Base-by-base conservation (phyloP, 1,139 yeast species). In the Arxiozyma bovina region DNA sequence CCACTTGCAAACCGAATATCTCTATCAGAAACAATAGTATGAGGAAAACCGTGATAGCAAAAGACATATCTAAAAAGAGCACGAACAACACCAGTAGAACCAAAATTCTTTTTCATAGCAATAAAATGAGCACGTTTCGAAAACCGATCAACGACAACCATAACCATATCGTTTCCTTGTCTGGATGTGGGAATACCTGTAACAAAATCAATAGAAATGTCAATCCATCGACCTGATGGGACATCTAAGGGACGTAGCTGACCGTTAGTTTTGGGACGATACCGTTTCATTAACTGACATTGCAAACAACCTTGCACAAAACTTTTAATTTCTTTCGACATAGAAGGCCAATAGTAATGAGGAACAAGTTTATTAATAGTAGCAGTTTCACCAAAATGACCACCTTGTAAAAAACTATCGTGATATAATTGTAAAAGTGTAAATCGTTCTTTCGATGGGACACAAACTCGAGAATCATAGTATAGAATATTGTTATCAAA, bases 1-100 rank as follows among this genome's bases (percentile, higher is more conserved):
- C n/a, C 8, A 18, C 52, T 23, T 9, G 52, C 48, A 41, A 61
- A 55, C 7, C 59, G 48, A 22, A 45, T 50, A 45, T 61, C 65
- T 47, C 64, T 41, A 27, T 60, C 63, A 21, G 50, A 27, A 18
- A 54, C 40, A 4, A 59, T 54, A 1, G 55, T 57, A 12, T 47
- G 30, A n/a, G 63, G 62, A 23, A 60, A 55, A 15, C 62, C 62
- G 42, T 57, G 59, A 42, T 56, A 54, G n/a, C 53, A 27, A 41
- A 60, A 57, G 12, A 60, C 42, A 45, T 50, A 51, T 23, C 23
- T 48, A 25, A 53, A 4, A 55, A 45, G 23, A 53, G 23, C 8
- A 55, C 25, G 22, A n/a, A 57, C 18, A 22, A 41, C 43, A n/a
- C 27, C 55, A 22, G 25, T 6, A 9, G 57, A 38, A 12, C 7